phyloP scores from a whole-genome alignment of 805 yeast genomes.

The Candida pini region DNA sequence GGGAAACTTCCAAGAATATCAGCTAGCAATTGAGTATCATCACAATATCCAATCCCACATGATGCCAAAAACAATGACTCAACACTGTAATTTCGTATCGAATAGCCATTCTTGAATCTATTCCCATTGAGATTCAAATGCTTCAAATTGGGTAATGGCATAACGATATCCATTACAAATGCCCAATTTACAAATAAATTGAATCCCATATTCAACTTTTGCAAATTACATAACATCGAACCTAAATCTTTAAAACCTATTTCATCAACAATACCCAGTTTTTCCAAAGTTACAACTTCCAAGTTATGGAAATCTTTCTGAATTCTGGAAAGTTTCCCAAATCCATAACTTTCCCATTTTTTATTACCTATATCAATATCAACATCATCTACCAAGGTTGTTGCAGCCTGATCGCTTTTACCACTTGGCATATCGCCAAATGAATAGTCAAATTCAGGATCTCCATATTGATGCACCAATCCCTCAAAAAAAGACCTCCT shows the following conservation, averaged over 20 bases:
- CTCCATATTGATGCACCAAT: constrained; percentile 42
- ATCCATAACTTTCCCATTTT: constrained; percentile 57
- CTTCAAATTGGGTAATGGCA: constrained; percentile 31
- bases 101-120: constrained; percentile 26
- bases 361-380: constrained; percentile 50
- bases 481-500: constrained; percentile 40
- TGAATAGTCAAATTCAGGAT: constrained; percentile 25
- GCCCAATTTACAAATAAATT: constrained; percentile 45
- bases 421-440: constrained; percentile 9
- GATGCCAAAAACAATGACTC: constrained; percentile 19
- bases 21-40: too few relatives aligned
- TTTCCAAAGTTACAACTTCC: constrained; percentile 44
- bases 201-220: constrained; percentile 51
- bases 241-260: constrained; percentile 5
- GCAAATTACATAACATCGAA: constrained; percentile 19
- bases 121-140: constrained; percentile 53
- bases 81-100: constrained; percentile 3
- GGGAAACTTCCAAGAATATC: constrained; percentile 8
- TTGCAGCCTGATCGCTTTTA: constrained; percentile 4
- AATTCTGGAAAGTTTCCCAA: constrained; percentile 45
- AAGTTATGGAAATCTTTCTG: constrained; percentile 44
- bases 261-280: constrained; percentile 29
- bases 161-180: constrained; percentile 33
- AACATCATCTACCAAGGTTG: constrained; percentile 14
- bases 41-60: constrained; percentile 6